Percentiles rank a stretch among this genome's conserved stretches.
phyloP scores from a whole-genome alignment of 164 flowering plant genomes.

The Aristolochia fimbriata region DNA sequence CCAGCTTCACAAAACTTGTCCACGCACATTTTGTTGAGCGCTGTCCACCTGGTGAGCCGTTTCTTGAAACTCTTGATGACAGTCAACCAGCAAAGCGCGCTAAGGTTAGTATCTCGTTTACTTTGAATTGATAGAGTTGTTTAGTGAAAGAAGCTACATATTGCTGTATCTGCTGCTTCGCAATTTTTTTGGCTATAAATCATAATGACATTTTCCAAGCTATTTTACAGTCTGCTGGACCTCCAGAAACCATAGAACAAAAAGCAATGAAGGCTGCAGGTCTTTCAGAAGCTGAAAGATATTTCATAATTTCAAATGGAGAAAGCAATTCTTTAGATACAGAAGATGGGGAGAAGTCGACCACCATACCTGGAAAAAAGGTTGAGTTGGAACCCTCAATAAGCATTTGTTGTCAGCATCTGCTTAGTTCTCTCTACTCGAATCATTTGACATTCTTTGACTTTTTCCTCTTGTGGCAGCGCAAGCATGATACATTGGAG shows the following conservation, averaged over 20 bases:
- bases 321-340: constrained; percentile 20
- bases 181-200: neutral
- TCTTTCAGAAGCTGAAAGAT: constrained; percentile 59
- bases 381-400: constrained; percentile 19
- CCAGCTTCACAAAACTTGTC: constrained; percentile 46
- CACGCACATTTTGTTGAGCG: constrained; percentile 71
- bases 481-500: constrained; percentile 43
- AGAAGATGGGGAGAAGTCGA: constrained; percentile 7
- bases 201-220: neutral
- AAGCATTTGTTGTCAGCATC: neutral
- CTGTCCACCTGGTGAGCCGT: constrained; percentile 70
- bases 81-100: constrained; percentile 40
- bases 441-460: constrained; percentile 6
- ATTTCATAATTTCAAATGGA: constrained; percentile 25
- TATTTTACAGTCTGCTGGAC: constrained; percentile 8
- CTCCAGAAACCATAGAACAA: constrained; percentile 41
- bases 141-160: neutral
- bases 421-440: neutral
- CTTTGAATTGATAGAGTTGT: neutral
- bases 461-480: constrained; percentile 25
- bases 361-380: constrained; percentile 44
- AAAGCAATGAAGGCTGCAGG: constrained; percentile 53
- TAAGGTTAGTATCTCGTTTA: constrained; percentile 16
- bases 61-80: constrained; percentile 29
- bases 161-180: neutral